A percentile compares a stretch with the other conserved stretches of the same genome.
These are phyloP conservation scores for Talaromyces sp. DNA, from an alignment of 2,329 filamentous ascomycete genomes.

Conservation along the genomic window DNA sequence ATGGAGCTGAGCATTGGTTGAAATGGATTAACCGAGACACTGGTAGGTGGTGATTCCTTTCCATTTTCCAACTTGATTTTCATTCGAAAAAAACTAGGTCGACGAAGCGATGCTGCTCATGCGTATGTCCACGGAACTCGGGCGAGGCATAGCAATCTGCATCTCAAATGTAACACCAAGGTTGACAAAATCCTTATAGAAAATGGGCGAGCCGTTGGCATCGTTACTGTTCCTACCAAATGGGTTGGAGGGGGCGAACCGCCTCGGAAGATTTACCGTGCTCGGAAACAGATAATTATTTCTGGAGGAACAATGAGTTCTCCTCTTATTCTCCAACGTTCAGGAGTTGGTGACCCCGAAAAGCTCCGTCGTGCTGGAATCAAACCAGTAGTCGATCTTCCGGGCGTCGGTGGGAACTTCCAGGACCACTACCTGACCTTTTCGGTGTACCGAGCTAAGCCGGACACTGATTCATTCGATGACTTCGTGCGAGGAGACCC, in stretches of 20 bases:
- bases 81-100: conserved; percentile 46
- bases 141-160: conserved; percentile 64
- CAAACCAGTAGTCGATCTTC: conserved; percentile 65
- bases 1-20: conserved; percentile 76
- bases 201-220: conserved; percentile 65
- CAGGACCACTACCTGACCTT: conserved; percentile 73
- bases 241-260: conserved; percentile 54
- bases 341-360: conserved; percentile 67
- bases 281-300: conserved; percentile 70
- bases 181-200: conserved; percentile 73
- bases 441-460: conserved; percentile 66
- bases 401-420: conserved; percentile 71
- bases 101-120: conserved; percentile 72
- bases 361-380: conserved; percentile 66
- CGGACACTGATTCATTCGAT: conserved; percentile 72
- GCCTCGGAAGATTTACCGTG: conserved; percentile 57
- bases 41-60: conserved; percentile 37
- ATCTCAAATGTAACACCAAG: conserved; percentile 71
- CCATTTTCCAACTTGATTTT: background rate
- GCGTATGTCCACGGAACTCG: conserved; percentile 74
- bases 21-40: conserved; percentile 72
- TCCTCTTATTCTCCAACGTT: conserved; percentile 69
- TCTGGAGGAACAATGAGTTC: conserved; percentile 70
- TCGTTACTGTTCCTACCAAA: conserved; percentile 67
- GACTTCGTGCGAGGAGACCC: conserved; percentile 73